Base-by-base conservation (phyloP, 2,329 filamentous ascomycete species). In the Kalaharituber pfeilii region DNA sequence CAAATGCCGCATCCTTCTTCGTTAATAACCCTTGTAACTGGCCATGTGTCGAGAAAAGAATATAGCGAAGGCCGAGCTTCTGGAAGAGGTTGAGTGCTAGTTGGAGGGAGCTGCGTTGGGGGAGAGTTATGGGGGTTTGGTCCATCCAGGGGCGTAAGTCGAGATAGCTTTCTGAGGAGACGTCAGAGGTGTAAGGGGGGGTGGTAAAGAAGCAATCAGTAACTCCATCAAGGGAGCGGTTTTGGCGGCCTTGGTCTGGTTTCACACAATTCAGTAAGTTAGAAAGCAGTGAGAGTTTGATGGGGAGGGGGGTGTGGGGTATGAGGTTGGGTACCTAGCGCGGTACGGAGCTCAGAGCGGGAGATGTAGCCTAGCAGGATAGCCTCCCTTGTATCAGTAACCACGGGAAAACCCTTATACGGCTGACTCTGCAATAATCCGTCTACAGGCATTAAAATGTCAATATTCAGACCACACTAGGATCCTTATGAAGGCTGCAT, bases 71-170 rank as follows among this genome's bases (percentile, higher is more conserved):
- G 20, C 91, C 91, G 7, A 98, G 77, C 66, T 89, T 89, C 71
- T 94, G 87, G 69, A 98, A 96, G 75, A 98, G 93, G 55, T 78
- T 81, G 24, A 93, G 81, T 2, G 85, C 86, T n/a, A 96, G 76
- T 66, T 88, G 81, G 57, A 98, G 79, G 56, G 75, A 82, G 15
- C 81, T 80, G 59, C 80, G 78, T 22, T 79, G 80, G 42, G 86
- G 84, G 18, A 96, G 74, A 0, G 91, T 96, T 49, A 98, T 84
- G 0, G 91, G 91, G 0, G 91, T 98, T 68, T 95, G 89, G 68
- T 98, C 91, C 87, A 98, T 95, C 91, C 91, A 98, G 2, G 88
- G 88, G 6, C 89, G 75, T 9, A 98, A 75, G 69, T 98, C 91
- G 36, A 98, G 78, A 0, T 82, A 87, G 15, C 79, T 75, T 6